Percentiles rank a stretch among this genome's conserved stretches.
Evolutionary conservation across 2,329 filamentous ascomycete species (phyloP).

Genomic region (Plectosphaerella plurivora): DNA sequence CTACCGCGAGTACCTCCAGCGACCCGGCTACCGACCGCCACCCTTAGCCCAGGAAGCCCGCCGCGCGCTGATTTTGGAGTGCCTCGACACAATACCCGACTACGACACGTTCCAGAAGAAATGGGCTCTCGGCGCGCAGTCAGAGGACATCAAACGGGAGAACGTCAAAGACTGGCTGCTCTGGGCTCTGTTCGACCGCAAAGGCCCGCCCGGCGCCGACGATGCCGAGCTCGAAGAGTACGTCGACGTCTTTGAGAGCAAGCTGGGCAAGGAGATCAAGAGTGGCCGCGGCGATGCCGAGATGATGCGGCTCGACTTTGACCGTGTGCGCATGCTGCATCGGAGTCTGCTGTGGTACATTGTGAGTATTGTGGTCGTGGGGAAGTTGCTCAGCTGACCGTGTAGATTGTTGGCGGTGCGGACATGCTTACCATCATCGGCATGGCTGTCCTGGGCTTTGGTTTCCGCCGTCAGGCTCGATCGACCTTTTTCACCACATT

Average conservation of each 20-base stretch:
- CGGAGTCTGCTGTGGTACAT: slow-evolving; percentile 62
- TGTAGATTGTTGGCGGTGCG: slow-evolving; percentile 21
- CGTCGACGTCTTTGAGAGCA: slow-evolving; percentile 47
- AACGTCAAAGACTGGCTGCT: slow-evolving; percentile 63
- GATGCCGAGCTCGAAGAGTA: slow-evolving; percentile 39
- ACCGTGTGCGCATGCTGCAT: slow-evolving; percentile 57
- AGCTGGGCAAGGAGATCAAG: slow-evolving; percentile 44
- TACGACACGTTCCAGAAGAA: slow-evolving; percentile 51
- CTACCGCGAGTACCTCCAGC: slow-evolving; percentile 31
- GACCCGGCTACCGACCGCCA: slow-evolving; percentile 19
- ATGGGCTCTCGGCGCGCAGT: slow-evolving; percentile 62
- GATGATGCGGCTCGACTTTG: slow-evolving; percentile 61
- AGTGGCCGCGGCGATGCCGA: slow-evolving; percentile 52
- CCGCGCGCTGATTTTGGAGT: slow-evolving; percentile 50
- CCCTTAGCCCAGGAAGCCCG: slow-evolving; percentile 42
- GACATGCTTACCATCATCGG: slow-evolving; percentile 43
- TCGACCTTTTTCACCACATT: slow-evolving; percentile 42
- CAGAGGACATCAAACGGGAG: slow-evolving; percentile 56
- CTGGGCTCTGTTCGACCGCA: slow-evolving; percentile 62
- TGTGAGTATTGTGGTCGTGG: slow-evolving; percentile 36
- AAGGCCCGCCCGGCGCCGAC: slow-evolving; percentile 30
- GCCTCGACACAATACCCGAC: slow-evolving; percentile 49
- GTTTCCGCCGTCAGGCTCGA: slow-evolving; percentile 36
- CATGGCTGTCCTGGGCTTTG: slow-evolving; percentile 44
- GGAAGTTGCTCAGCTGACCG: neutral